phyloP scores from a whole-genome alignment of 2,329 filamentous ascomycete species.

The Dothidotthia symphoricarpi region DNA sequence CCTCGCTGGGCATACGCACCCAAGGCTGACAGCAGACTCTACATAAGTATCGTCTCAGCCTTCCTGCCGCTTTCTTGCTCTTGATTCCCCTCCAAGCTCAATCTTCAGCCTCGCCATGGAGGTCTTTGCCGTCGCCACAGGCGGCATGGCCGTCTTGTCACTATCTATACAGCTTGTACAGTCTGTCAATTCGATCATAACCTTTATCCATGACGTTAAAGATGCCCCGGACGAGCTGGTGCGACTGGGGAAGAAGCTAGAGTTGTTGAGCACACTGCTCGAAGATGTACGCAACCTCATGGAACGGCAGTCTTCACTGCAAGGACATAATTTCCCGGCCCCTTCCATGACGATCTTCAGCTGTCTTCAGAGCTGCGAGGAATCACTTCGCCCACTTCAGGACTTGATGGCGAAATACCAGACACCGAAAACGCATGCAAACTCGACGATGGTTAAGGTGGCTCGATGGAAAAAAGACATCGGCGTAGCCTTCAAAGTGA shows the following conservation, averaged over 20 bases:
- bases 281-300: conserved; percentile 6
- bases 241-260: conserved; percentile 7
- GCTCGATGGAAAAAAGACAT: conserved; percentile 6
- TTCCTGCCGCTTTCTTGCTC: no score
- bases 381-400: conserved; percentile 5
- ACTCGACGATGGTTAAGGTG: not conserved
- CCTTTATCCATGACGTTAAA: conserved; percentile 10
- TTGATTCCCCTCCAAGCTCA: no score
- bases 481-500: conserved; percentile 8
- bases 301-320: conserved; percentile 4
- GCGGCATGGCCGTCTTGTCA: conserved; percentile 17
- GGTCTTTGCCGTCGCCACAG: conserved; percentile 13
- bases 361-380: conserved; percentile 11
- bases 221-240: conserved; percentile 14
- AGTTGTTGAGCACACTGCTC: conserved; percentile 4
- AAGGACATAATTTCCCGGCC: conserved; percentile 7
- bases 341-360: conserved; percentile 12
- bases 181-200: conserved; percentile 6
- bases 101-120: conserved; percentile 8
- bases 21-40: no score
- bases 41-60: not conserved
- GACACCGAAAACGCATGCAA: not conserved
- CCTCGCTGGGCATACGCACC: not conserved
- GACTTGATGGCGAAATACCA: not conserved
- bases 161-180: conserved; percentile 16